Base-by-base conservation (phyloP, 495 filamentous ascomycete genomes). In the Evansstolkia leycettana region DNA sequence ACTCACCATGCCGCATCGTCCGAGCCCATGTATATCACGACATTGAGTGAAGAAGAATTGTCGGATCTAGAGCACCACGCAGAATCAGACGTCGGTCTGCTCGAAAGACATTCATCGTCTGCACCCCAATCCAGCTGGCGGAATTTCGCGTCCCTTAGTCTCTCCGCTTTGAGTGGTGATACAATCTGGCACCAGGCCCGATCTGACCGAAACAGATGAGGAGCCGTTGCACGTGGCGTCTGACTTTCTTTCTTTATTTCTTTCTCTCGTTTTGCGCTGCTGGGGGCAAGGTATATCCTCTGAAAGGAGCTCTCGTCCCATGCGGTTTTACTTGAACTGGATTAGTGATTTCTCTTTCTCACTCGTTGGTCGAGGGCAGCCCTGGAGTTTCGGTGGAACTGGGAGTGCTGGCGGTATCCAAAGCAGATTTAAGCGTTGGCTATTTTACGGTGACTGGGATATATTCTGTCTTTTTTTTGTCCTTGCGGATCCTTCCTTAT, bases 161-260 rank as follows among this genome's bases (percentile, higher is more conserved):
- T 67, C 30, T 69, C 65, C 5, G 63, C 63, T 6, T 59, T 73
- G 6, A 70, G 57, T 32, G 69, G 69, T 7, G 67, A 72, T 35
- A 62, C 58, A 7, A 64, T 65, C 24, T 67, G 68, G 62, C 64
- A 68, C 37, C 66, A 66, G 40, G 51, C 53, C 36, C 57, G 55
- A 42, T 46, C 52, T 11, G 63, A 72, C 33, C 57, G 62, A 25
- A 62, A 60, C 35, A 46, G 60, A 47, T 72, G 50, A 59, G 26
- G 28, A 12, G 33, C 7, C 32, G 19, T n/a, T 35, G 7, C 9
- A 28, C n/a, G 18, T 15, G 31, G 13, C 18, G 17, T 20, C 19
- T 37, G 25, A 28, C 16, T 41, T 33, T 45, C 28, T n/a, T 41
- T 33, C 34, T 32, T 26, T 34, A 41, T 38, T 26, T 31, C 37